Percentiles rank a stretch among this genome's conserved stretches.
Evolutionary conservation across 345 rosid genomes (phyloP).

Genomic region (Eucalyptus grandis): DNA sequence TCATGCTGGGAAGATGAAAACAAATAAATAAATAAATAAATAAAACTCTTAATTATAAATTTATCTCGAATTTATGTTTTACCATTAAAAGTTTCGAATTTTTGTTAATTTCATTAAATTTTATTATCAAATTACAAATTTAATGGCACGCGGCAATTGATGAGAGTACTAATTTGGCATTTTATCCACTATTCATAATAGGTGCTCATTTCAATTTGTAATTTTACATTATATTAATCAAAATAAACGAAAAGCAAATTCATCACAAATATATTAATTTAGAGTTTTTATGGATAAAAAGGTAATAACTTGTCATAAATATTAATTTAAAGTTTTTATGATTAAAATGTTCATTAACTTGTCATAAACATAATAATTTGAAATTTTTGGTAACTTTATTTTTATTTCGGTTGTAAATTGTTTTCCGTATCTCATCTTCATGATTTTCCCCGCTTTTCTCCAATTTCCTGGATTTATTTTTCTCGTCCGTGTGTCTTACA

Average conservation of each 20-base stretch:
- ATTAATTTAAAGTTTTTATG: too few species aligned
- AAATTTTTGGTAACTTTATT: background rate
- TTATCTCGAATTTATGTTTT: too few species aligned
- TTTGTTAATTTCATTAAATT: rapidly evolving
- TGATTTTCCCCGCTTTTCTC: conserved; percentile 9
- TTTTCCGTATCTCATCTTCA: background rate
- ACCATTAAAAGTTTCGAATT: too few species aligned
- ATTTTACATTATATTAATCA: too few species aligned
- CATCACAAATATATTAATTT: rapidly evolving
- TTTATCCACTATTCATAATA: rapidly evolving
- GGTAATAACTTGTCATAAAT: too few species aligned
- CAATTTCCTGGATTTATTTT: background rate
- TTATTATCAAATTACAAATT: too few species aligned
- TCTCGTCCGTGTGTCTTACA: background rate
- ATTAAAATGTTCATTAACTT: too few species aligned
- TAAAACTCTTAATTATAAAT: too few species aligned
- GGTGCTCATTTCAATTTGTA: rapidly evolving
- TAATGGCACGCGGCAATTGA: rapidly evolving
- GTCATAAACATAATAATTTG: too few species aligned
- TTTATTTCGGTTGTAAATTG: background rate
- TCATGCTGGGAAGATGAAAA: background rate
- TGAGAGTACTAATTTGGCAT: rapidly evolving
- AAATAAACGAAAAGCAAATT: rapidly evolving
- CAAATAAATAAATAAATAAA: too few species aligned
- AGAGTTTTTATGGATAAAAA: rapidly evolving